Conservation (phyloP, 768 basidiomycete species). For the Phallus indusiatus region DNA sequence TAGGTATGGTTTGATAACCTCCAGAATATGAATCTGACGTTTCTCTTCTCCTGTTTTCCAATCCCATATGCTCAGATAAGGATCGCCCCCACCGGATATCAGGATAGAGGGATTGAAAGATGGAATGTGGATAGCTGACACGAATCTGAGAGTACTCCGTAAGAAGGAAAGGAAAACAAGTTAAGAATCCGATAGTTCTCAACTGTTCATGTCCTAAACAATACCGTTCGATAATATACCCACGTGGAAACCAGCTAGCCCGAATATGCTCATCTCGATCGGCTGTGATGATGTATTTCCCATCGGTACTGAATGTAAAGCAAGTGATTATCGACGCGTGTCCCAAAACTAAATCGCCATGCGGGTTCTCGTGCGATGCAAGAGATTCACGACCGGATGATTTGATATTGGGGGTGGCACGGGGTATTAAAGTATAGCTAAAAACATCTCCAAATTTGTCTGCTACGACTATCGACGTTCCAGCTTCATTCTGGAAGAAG, state of each 20-base stretch:
- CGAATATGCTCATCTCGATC: constrained; percentile 96
- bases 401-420: constrained; percentile 11
- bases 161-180: background rate
- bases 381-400: constrained; percentile 22
- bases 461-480: constrained; percentile 62
- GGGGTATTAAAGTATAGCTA: constrained; percentile 54
- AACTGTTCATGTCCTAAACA: constrained; percentile 81
- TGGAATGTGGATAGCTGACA: constrained; percentile 74
- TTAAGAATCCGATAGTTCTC: constrained; percentile 15
- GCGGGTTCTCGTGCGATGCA: constrained; percentile 60
- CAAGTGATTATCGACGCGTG: constrained; percentile 81
- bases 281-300: constrained; percentile 72
- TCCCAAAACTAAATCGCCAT: constrained; percentile 67
- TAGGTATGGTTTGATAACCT: constrained; percentile 28
- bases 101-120: constrained; percentile 35
- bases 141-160: constrained; percentile 44
- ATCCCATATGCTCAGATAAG: constrained; percentile 66
- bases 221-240: constrained; percentile 77
- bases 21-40: constrained; percentile 41
- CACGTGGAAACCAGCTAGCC: constrained; percentile 81
- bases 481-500: constrained; percentile 24
- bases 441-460: constrained; percentile 97
- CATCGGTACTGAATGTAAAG: constrained; percentile 58
- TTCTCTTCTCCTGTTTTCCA: constrained; percentile 56
- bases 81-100: constrained; percentile 86